Evolutionary conservation across 139 green algal genomes (phyloP).

Genomic region (Tetradesmus obliquus): DNA sequence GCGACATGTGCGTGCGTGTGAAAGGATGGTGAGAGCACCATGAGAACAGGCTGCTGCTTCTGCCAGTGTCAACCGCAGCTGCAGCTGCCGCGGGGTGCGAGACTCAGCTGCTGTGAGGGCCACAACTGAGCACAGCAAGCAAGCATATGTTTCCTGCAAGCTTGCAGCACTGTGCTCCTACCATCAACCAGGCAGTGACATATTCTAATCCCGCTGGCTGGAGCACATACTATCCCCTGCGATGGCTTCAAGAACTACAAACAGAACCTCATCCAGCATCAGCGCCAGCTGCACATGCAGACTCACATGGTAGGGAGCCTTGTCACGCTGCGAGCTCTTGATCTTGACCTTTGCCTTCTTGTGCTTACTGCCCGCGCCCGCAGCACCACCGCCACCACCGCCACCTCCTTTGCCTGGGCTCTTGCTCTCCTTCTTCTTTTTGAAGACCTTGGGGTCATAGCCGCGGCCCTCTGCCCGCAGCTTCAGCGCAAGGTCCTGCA

Average conservation of each 20-base stretch:
- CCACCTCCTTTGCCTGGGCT: background rate
- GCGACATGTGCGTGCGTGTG: background rate
- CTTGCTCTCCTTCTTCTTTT: constrained; percentile 18
- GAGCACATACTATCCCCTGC: too few species aligned
- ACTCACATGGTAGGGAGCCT: constrained; percentile 43
- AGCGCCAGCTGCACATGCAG: background rate
- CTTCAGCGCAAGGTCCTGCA: constrained; percentile 36
- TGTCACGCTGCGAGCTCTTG: constrained; percentile 44
- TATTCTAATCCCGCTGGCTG: too few species aligned
- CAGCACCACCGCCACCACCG: background rate
- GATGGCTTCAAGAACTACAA: too few species aligned
- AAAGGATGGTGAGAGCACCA: background rate
- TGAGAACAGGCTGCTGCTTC: background rate
- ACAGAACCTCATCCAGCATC: background rate
- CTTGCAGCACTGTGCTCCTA: too few species aligned
- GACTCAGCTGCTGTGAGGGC: background rate
- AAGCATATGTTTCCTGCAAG: too few species aligned
- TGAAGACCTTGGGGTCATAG: constrained; percentile 35
- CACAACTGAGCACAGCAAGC: background rate
- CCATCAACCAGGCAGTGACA: too few species aligned
- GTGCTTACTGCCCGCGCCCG: background rate
- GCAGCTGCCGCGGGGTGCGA: background rate
- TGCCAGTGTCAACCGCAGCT: background rate
- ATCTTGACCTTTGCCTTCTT: constrained; percentile 39
- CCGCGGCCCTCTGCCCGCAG: constrained; percentile 29